A percentile compares a stretch with the other conserved stretches of the same genome.
These are phyloP conservation scores for Rhizopogon vesiculosus DNA, from an alignment of 768 basidiomycete genomes.

Conservation along the genomic window DNA sequence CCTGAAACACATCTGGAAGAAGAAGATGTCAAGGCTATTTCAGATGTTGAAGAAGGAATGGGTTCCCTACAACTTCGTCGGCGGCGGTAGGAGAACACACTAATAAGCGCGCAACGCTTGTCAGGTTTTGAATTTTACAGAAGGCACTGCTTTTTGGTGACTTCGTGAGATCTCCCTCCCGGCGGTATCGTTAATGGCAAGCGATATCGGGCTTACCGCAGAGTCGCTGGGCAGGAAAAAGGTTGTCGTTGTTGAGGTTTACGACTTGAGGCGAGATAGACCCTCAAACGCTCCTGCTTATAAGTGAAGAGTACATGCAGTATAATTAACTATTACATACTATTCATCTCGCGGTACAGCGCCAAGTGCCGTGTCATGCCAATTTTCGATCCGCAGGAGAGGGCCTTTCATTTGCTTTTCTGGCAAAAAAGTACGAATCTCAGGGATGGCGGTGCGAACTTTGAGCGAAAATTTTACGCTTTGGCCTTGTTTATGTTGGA, in stretches of 20 bases:
- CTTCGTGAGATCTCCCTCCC: slow-evolving; percentile 7
- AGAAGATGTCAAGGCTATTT: background rate
- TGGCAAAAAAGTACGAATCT: slow-evolving; percentile 5
- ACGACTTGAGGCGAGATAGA: background rate
- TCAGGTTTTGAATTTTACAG: slow-evolving; percentile 7
- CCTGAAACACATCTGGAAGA: slow-evolving; percentile 57
- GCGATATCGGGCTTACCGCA: background rate
- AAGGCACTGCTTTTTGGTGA: slow-evolving; percentile 11
- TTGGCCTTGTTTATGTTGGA: slow-evolving; percentile 5
- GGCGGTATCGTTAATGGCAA: slow-evolving; percentile 1
- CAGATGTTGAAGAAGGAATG: slow-evolving; percentile 4
- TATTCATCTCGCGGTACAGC: slow-evolving; percentile 2
- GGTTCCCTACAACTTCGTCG: slow-evolving; percentile 31
- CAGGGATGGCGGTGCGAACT: slow-evolving; percentile 3
- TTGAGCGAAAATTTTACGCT: slow-evolving; percentile 1
- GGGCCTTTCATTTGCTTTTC: slow-evolving; percentile 7
- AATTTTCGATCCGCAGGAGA: slow-evolving; percentile 1
- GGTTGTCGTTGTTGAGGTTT: background rate
- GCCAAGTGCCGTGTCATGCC: slow-evolving; percentile 9
- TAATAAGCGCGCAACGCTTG: slow-evolving; percentile 2
- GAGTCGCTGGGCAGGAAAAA: background rate
- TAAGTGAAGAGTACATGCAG: slow-evolving; percentile 3
- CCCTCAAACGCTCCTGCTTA: slow-evolving; percentile 1
- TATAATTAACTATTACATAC: slow-evolving; percentile 14
- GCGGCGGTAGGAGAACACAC: slow-evolving; percentile 48